Evolutionary conservation across 1,139 yeast species (phyloP).

Genomic region (Magnusiomyces clavatus): DNA sequence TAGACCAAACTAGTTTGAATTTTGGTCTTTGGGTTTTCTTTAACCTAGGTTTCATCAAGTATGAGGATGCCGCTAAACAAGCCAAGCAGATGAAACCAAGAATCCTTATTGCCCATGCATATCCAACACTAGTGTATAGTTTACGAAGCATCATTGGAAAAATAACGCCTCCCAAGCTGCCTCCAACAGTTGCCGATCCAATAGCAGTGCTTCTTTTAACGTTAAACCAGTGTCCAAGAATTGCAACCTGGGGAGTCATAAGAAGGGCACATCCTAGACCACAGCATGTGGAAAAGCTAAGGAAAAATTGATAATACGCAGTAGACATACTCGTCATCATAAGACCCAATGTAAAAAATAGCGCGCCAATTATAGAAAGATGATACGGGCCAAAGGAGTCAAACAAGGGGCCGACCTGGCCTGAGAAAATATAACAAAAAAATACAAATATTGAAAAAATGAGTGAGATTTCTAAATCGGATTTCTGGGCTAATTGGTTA

Average conservation of each 20-base stretch:
- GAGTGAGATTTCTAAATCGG: slow-evolving; percentile 51
- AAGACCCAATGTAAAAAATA: slow-evolving; percentile 42
- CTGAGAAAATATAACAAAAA: slow-evolving; percentile 49
- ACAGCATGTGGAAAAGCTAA: slow-evolving; percentile 48
- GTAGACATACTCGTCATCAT: slow-evolving; percentile 46
- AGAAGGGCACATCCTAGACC: slow-evolving; percentile 53
- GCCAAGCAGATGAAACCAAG: slow-evolving; percentile 28
- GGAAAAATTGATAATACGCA: slow-evolving; percentile 49
- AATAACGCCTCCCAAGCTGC: slow-evolving; percentile 53
- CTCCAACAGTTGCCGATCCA: slow-evolving; percentile 54
- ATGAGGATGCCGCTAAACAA: not conserved
- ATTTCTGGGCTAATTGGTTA: slow-evolving; percentile 39
- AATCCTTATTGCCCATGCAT: slow-evolving; percentile 53
- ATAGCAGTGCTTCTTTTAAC: slow-evolving; percentile 48
- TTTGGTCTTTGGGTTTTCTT: not conserved
- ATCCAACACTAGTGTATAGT: slow-evolving; percentile 44
- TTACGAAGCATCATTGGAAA: slow-evolving; percentile 49
- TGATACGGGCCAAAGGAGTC: slow-evolving; percentile 36
- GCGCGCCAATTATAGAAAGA: slow-evolving; percentile 35
- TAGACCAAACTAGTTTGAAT: slow-evolving; percentile 1
- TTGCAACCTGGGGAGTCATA: slow-evolving; percentile 53
- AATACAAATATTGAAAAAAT: slow-evolving; percentile 52
- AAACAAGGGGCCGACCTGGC: slow-evolving; percentile 53
- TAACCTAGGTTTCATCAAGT: not conserved
- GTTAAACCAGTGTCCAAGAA: slow-evolving; percentile 55